A percentile compares a stretch with the other conserved stretches of the same genome.
Evolutionary conservation across 805 yeast species (phyloP).

Genomic region (Pichia pseudocactophila): DNA sequence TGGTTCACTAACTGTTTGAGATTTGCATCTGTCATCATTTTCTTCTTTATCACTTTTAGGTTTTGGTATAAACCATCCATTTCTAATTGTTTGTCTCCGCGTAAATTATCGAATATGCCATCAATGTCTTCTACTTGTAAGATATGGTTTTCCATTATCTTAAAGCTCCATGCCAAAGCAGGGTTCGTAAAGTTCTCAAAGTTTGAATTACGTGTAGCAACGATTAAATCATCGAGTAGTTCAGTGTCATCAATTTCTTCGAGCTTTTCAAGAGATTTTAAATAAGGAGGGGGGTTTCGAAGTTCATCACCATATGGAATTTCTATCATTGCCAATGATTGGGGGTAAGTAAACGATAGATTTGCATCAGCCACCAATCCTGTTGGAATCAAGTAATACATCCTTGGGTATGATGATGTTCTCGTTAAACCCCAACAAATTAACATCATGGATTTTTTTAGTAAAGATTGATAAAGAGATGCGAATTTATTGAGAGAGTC

Average conservation of each 20-base stretch:
- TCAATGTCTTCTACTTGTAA: conserved; percentile 35
- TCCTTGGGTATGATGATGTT: conserved; percentile 41
- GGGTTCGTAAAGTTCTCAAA: conserved; percentile 46
- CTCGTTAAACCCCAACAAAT: conserved; percentile 65
- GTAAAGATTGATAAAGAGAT: conserved; percentile 54
- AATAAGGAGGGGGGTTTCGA: conserved; percentile 46
- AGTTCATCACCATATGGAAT: conserved; percentile 73
- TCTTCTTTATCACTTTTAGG: conserved; percentile 11
- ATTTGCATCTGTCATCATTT: conserved; percentile 5
- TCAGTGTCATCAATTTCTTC: conserved; percentile 12
- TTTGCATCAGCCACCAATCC: conserved; percentile 12
- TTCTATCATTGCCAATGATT: conserved; percentile 63
- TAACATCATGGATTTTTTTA: conserved; percentile 44
- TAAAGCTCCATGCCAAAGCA: conserved; percentile 55
- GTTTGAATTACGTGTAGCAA: conserved; percentile 15
- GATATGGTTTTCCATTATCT: conserved; percentile 53
- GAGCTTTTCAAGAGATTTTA: conserved; percentile 18
- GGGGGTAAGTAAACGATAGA: conserved; percentile 34
- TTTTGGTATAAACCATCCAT: conserved; percentile 18
- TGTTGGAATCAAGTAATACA: conserved; percentile 56
- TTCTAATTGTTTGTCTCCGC: conserved; percentile 13
- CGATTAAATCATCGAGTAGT: conserved; percentile 17
- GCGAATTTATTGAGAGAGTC: conserved; percentile 65
- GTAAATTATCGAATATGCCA: conserved; percentile 7
- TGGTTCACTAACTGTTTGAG: conserved; percentile 9